Base-by-base conservation (phyloP, 805 yeast species). In the Millerozyma acaciae region DNA sequence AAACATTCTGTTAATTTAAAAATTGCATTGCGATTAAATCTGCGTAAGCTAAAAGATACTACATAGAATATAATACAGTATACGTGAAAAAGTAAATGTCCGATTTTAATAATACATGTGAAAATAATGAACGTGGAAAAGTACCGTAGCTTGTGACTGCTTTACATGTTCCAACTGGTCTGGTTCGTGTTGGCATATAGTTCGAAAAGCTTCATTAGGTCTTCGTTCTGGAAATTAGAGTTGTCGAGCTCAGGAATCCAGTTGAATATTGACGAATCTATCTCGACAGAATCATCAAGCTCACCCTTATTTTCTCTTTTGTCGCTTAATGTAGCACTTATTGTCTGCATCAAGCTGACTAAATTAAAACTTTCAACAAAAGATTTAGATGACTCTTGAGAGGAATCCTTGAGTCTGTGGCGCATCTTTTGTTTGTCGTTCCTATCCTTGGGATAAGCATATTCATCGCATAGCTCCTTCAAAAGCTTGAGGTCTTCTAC, bases 381-480 rank as follows among this genome's bases (percentile, higher is more conserved):
- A 25, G 15, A 15, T 10, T 14, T 25, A 25, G 14, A 6, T 5
- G 32, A 19, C 21, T 19, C 32, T 6, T 23, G 10, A 16, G 21
- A 28, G 18, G 23, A 2, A n/a, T 17, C 24, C 15, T 14, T 20
- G 16, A 6, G 12, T 16, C 12, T 28, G 13, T 26, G 28, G 15
- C 13, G n/a, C 15, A 20, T 34, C n/a, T 36, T 39, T 29, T 44
- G 56, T 26, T 51, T 53, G n/a, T 50, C 53, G 37, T 65, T 66
- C 9, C 68, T 67, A 5, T 44, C 33, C 30, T 62, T 45, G 7
- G 26, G 26, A n/a, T 23, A 23, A 7, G 26, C 26, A n/a, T 65
- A 63, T 31, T 66, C 71, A 21, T 62, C 68, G 30, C 66, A 61
- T 23, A 66, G 42, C 32, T 52, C 52, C 34, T 61, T 52, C 25